Conservation (phyloP, 116 monocot genomes). For the Phalaenopsis hybrid region DNA sequence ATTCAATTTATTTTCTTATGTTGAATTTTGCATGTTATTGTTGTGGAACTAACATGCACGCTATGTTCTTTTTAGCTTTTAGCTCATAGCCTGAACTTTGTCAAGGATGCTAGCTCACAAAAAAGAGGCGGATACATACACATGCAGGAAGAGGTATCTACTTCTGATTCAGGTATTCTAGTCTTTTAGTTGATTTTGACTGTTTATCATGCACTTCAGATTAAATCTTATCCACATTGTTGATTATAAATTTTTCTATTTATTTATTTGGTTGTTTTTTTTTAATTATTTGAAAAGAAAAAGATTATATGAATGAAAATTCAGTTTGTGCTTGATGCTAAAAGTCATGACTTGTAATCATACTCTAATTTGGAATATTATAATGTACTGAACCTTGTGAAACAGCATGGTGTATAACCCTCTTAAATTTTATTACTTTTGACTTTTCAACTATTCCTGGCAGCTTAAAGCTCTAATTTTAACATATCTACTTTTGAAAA, state of each 20-base stretch:
- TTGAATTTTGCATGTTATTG: not conserved
- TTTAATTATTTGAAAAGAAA: not conserved
- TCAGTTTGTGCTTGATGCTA: not conserved
- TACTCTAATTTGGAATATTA: not conserved
- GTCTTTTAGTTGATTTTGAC: not conserved
- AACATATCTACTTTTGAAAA: too few species aligned
- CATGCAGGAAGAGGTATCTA: not conserved
- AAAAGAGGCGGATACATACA: not conserved
- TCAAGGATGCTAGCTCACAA: not conserved
- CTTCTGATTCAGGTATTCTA: slow-evolving; percentile 16
- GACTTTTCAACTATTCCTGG: not conserved
- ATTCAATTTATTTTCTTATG: not conserved
- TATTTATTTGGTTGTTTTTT: not conserved
- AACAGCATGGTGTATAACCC: not conserved
- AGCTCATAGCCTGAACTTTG: slow-evolving; percentile 30
- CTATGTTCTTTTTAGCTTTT: slow-evolving; percentile 21
- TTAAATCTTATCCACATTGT: not conserved
- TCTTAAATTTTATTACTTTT: not conserved
- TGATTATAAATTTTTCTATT: not conserved
- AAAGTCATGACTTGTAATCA: not conserved
- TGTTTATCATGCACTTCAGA: not conserved
- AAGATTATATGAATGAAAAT: not conserved
- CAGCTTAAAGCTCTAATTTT: not conserved
- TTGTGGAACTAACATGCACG: slow-evolving; percentile 1
- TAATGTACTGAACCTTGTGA: not conserved